Evolutionary conservation across 495 filamentous ascomycete genomes (phyloP).

Genomic region (Astrocystis sublimbata): DNA sequence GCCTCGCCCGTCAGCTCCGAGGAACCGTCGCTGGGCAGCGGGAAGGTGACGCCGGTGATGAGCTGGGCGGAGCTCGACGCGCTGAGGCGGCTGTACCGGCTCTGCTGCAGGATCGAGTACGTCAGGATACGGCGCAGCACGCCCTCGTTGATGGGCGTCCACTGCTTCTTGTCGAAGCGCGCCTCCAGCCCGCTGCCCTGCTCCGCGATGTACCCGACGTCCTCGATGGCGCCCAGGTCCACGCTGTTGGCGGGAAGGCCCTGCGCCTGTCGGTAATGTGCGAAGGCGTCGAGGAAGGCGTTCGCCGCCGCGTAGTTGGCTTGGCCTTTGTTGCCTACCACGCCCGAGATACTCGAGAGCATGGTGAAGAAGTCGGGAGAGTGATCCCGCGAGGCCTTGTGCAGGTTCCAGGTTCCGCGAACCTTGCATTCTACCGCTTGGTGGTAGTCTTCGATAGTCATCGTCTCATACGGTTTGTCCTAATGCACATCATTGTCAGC

Average conservation of each 20-base stretch:
- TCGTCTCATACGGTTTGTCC: constrained; percentile 17
- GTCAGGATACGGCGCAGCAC: constrained; percentile 34
- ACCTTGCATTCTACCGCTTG: constrained; percentile 50
- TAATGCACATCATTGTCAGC: neutral
- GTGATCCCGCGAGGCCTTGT: constrained; percentile 32
- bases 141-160: constrained; percentile 35
- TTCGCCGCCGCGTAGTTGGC: constrained; percentile 40
- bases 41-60: constrained; percentile 32
- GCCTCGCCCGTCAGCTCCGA: constrained; percentile 24
- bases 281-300: constrained; percentile 28
- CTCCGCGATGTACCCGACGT: constrained; percentile 30
- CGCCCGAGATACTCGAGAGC: constrained; percentile 29
- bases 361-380: constrained; percentile 37
- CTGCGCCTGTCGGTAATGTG: constrained; percentile 26
- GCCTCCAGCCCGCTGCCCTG: neutral
- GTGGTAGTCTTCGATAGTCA: constrained; percentile 45
- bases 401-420: constrained; percentile 38
- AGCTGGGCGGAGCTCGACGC: neutral
- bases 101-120: constrained; percentile 27
- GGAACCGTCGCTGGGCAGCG: constrained; percentile 7
- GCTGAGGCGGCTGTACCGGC: neutral
- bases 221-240: constrained; percentile 10
- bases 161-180: constrained; percentile 26
- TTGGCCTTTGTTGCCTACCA: constrained; percentile 35
- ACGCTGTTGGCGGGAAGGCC: constrained; percentile 21